Conservation (phyloP, 2,329 filamentous ascomycete genomes). For the Pyrenochaeta sp. region DNA sequence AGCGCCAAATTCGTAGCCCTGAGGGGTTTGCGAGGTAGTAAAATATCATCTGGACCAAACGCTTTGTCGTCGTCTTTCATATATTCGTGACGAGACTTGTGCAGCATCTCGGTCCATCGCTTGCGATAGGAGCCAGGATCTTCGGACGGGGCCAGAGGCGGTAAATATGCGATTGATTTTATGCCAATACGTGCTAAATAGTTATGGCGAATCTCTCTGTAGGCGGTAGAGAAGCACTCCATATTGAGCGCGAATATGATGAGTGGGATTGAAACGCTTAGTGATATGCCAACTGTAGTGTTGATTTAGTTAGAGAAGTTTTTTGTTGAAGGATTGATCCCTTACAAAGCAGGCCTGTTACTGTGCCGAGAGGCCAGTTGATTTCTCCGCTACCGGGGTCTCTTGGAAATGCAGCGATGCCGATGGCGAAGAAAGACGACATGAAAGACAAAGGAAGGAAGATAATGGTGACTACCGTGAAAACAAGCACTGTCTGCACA, state of each 20-base stretch:
- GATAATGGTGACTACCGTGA: slow-evolving; percentile 20
- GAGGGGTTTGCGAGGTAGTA: no score
- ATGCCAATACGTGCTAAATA: slow-evolving; percentile 5
- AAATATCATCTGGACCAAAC: no score
- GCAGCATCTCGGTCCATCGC: not conserved
- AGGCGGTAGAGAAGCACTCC: slow-evolving; percentile 1
- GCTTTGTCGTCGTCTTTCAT: no score
- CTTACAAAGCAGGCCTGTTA: slow-evolving; percentile 9
- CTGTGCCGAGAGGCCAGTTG: slow-evolving; percentile 8
- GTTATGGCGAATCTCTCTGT: slow-evolving; percentile 8
- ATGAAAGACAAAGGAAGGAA: slow-evolving; percentile 23
- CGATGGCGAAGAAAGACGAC: slow-evolving; percentile 16
- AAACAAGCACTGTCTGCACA: slow-evolving; percentile 14
- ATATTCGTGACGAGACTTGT: no score
- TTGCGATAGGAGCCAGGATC: slow-evolving; percentile 4
- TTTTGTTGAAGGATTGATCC: not conserved
- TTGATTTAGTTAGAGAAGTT: not conserved
- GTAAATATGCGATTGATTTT: slow-evolving; percentile 1
- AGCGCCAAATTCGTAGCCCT: not conserved
- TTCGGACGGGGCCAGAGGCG: not conserved
- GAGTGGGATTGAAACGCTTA: slow-evolving; percentile 8
- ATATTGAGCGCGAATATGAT: slow-evolving; percentile 14
- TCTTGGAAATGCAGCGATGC: slow-evolving; percentile 9
- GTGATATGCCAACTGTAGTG: slow-evolving; percentile 3
- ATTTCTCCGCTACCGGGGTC: slow-evolving; percentile 5